These are phyloP conservation scores for Suillus bovinus DNA, from an alignment of 768 basidiomycete species.

Conservation along the genomic window DNA sequence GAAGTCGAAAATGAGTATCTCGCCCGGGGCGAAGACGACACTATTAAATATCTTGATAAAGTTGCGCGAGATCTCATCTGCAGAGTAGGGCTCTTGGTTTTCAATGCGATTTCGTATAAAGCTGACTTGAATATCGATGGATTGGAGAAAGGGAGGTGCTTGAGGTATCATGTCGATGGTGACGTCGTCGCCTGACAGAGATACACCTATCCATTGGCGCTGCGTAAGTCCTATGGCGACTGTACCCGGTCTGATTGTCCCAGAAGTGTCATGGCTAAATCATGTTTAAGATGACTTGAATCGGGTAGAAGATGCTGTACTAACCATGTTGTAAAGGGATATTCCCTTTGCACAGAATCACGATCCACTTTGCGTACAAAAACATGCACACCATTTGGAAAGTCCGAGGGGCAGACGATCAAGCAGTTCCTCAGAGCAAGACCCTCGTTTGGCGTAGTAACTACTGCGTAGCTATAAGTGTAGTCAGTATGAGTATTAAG, in stretches of 20 bases:
- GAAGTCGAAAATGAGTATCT: conserved; percentile 83
- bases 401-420: conserved; percentile 79
- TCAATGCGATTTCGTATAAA: conserved; percentile 57
- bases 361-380: conserved; percentile 57
- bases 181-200: conserved; percentile 73
- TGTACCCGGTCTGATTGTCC: conserved; percentile 61
- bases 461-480: conserved; percentile 51
- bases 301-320: conserved; percentile 19
- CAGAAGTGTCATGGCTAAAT: conserved; percentile 75
- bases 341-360: conserved; percentile 27
- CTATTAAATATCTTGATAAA: conserved; percentile 77
- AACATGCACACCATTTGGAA: conserved; percentile 70
- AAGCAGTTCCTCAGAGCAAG: conserved; percentile 82
- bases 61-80: conserved; percentile 79
- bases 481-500: neutral
- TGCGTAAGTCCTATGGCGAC: conserved; percentile 80
- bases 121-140: conserved; percentile 78
- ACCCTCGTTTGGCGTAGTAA: conserved; percentile 58
- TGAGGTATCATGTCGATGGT: conserved; percentile 64
- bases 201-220: conserved; percentile 89
- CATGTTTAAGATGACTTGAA: conserved; percentile 27
- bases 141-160: conserved; percentile 66
- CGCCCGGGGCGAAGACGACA: conserved; percentile 65
- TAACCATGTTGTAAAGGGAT: conserved; percentile 73
- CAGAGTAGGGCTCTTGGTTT: conserved; percentile 71